Base-by-base conservation (phyloP, 2,329 filamentous ascomycete species). In the Alternaria arbusti region DNA sequence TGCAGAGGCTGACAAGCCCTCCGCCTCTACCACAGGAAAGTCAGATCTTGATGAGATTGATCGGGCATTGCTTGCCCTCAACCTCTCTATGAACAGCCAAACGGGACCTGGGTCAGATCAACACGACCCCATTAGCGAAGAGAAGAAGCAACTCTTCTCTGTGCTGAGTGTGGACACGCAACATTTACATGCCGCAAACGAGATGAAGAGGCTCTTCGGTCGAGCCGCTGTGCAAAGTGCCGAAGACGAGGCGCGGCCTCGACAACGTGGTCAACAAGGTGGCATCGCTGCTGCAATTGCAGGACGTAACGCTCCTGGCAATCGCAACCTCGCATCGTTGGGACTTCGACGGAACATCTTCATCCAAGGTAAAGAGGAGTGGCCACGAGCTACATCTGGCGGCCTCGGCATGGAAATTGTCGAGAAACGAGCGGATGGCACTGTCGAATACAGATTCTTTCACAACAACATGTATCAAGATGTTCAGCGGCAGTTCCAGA, bases 301-400 rank as follows among this genome's bases (percentile, higher is more conserved):
- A 23, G 86, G 85, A 12, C 81, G 83, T 63, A 85, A 86, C 64
- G 85, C 86, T 6, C 86, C 86, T 15, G 86, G 88, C 23, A 63
- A 68, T 1, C 86, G 88, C 70, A 89, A 87, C 70, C 84, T 96
- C 55, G 88, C 89, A 1, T 90, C 93, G 56, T 84, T 93, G 30
- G 89, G 91, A 20, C 83, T 92, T 28, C 87, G 92, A 47, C 87
- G 91, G 36, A 97, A 97, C 74, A 86, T 92, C 12, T 95, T 97
- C 74, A 89, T 97, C 63, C 91, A 94, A 70, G 93, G 92, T 51
- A 94, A 93, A 74, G 93, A 96, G 67, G 89, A 92, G 54, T 97
- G 94, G 94, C 94, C 94, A 4, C 86, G 88, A 30, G 89, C 90
- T 55, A 88, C 93, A 1, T 90, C 91, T 32, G 92, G 91, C 15